A percentile compares a stretch with the other conserved stretches of the same genome.
phyloP scores from a whole-genome alignment of 2,329 filamentous ascomycete species.

The Biscogniauxia marginata region DNA sequence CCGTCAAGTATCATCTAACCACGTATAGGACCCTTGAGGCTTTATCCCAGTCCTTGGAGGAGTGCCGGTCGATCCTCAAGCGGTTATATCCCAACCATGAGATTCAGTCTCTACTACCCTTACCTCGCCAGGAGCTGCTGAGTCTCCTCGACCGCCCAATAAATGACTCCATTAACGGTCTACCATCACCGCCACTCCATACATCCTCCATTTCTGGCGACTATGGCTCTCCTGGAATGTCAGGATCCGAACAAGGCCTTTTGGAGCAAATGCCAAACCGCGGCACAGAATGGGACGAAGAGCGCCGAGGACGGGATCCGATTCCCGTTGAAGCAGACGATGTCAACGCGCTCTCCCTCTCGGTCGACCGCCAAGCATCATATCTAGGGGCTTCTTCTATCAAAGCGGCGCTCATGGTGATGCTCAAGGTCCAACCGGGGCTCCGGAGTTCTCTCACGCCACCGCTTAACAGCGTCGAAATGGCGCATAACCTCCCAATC shows the following conservation, averaged over 20 bases:
- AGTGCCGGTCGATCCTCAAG: conserved; percentile 62
- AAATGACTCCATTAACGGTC: conserved; percentile 40
- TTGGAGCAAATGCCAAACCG: conserved; percentile 69
- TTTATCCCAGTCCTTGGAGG: conserved; percentile 62
- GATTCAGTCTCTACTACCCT: conserved; percentile 47
- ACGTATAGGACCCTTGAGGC: conserved; percentile 55
- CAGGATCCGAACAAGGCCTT: conserved; percentile 48
- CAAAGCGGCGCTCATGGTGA: conserved; percentile 71
- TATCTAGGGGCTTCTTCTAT: conserved; percentile 75
- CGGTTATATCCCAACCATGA: conserved; percentile 60
- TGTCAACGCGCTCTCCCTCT: conserved; percentile 66
- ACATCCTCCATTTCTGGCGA: conserved; percentile 48
- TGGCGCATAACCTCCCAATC: conserved; percentile 44
- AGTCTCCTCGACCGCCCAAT: conserved; percentile 51
- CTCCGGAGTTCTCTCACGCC: conserved; percentile 46
- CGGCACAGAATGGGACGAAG: conserved; percentile 68
- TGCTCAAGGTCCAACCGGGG: conserved; percentile 55
- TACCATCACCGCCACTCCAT: conserved; percentile 55
- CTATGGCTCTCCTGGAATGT: conserved; percentile 48
- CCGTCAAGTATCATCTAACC: conserved; percentile 17
- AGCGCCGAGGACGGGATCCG: conserved; percentile 50
- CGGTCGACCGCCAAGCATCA: conserved; percentile 57
- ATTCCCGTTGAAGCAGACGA: conserved; percentile 67
- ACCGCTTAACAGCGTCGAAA: conserved; percentile 46
- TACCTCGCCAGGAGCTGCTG: conserved; percentile 61